phyloP scores from a whole-genome alignment of 2,329 filamentous ascomycete species.

The Neonectria sp. region DNA sequence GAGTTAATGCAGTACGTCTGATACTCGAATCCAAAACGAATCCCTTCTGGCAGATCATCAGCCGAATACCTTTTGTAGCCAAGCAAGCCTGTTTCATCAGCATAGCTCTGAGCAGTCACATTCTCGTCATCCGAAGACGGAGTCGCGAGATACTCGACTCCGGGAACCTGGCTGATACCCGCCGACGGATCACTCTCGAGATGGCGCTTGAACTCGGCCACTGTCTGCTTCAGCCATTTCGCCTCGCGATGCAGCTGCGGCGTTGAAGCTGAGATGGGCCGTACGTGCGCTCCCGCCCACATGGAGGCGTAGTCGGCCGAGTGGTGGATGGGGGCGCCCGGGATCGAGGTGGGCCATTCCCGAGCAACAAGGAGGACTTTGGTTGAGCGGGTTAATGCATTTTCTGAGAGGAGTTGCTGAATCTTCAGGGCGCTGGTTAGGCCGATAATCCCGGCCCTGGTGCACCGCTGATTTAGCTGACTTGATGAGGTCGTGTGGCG shows the following conservation, averaged over 20 bases:
- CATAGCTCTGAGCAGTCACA: conserved; percentile 47
- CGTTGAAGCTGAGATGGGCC: conserved; percentile 61
- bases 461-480: background rate
- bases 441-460: conserved; percentile 68
- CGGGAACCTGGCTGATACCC: conserved; percentile 65
- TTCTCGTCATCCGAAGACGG: conserved; percentile 57
- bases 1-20: conserved; percentile 69
- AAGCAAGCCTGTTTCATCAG: conserved; percentile 46
- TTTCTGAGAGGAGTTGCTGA: conserved; percentile 48
- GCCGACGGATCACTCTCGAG: conserved; percentile 48
- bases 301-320: conserved; percentile 67
- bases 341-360: conserved; percentile 55
- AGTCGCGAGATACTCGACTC: conserved; percentile 67
- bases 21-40: conserved; percentile 65
- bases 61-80: conserved; percentile 48
- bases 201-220: conserved; percentile 45
- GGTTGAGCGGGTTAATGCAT: conserved; percentile 1
- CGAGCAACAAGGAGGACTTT: conserved; percentile 49
- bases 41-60: conserved; percentile 58
- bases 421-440: conserved; percentile 64
- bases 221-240: conserved; percentile 49
- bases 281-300: conserved; percentile 71
- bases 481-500: background rate
- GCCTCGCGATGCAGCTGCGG: conserved; percentile 52
- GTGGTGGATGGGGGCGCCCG: conserved; percentile 48